Percentiles rank a stretch among this genome's conserved stretches.
phyloP scores from a whole-genome alignment of 805 yeast species.

The Hanseniaspora nectarophila region DNA sequence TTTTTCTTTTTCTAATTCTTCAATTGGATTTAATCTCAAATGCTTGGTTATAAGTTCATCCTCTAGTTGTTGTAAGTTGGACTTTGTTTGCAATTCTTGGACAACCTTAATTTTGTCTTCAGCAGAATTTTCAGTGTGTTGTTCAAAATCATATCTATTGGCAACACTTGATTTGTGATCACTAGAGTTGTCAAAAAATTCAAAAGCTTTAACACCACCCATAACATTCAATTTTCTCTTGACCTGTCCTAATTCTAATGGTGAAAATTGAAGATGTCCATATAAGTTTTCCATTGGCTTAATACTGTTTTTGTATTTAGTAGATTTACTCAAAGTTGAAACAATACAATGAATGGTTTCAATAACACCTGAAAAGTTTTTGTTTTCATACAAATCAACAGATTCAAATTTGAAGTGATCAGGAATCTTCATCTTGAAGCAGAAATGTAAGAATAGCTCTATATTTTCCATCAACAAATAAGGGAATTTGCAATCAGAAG shows the following conservation, averaged over 20 bases:
- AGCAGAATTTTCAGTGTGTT: conserved; percentile 16
- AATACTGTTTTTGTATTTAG: conserved; percentile 38
- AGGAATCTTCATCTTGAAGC: conserved; percentile 64
- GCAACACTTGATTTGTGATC: conserved; percentile 22
- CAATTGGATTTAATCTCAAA: not conserved
- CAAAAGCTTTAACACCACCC: conserved; percentile 69
- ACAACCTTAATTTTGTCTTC: not conserved
- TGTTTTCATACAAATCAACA: conserved; percentile 84
- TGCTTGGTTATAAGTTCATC: not conserved
- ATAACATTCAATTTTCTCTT: conserved; percentile 38
- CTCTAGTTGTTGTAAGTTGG: not conserved
- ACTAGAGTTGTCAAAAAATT: conserved; percentile 37
- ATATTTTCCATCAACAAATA: conserved; percentile 90
- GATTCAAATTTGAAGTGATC: conserved; percentile 81
- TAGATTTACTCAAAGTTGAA: conserved; percentile 44
- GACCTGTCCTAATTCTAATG: conserved; percentile 56
- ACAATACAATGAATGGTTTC: conserved; percentile 85
- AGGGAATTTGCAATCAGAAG: conserved; percentile 53
- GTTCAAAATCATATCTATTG: conserved; percentile 14
- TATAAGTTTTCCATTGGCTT: conserved; percentile 53
- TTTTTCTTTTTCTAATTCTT: not conserved
- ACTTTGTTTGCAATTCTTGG: not conserved
- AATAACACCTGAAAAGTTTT: conserved; percentile 85
- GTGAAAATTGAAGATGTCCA: conserved; percentile 47
- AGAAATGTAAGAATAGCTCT: conserved; percentile 61